These are phyloP conservation scores for Cladosporium austrohemisphaericum DNA, from an alignment of 2,329 filamentous ascomycete species.

Conservation along the genomic window DNA sequence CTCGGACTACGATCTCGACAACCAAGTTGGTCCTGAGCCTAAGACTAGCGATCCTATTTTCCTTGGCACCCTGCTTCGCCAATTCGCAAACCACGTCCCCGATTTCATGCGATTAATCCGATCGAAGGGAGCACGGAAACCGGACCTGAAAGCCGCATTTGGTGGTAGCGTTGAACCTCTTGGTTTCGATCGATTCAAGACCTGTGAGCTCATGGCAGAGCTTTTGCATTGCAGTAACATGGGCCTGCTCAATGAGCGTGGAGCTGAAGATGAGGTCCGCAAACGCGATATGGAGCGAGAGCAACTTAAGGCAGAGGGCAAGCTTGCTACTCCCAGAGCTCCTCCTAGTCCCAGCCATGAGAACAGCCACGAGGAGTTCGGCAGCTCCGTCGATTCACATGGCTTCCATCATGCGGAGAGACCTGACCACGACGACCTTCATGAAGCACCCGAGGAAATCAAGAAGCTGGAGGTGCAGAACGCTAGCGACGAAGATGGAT, in stretches of 20 bases:
- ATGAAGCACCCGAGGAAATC: constrained; percentile 59
- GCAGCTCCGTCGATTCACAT: constrained; percentile 50
- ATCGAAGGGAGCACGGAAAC: constrained; percentile 68
- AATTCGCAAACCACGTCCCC: constrained; percentile 87
- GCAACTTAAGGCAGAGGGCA: constrained; percentile 71
- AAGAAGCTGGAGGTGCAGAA: constrained; percentile 75
- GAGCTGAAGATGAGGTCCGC: constrained; percentile 81
- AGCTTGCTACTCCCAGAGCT: constrained; percentile 56
- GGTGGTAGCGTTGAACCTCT: constrained; percentile 87
- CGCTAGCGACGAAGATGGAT: constrained; percentile 81
- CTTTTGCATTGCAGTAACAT: constrained; percentile 97
- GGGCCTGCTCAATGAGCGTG: constrained; percentile 87
- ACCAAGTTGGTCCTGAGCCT: constrained; percentile 73
- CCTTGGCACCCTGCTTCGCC: constrained; percentile 78
- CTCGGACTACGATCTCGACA: constrained; percentile 95
- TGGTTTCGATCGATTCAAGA: constrained; percentile 97
- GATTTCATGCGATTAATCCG: constrained; percentile 91
- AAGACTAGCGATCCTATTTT: constrained; percentile 94
- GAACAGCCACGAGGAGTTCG: constrained; percentile 42
- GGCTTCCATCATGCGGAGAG: constrained; percentile 50
- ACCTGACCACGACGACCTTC: constrained; percentile 39
- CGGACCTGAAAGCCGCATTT: constrained; percentile 80
- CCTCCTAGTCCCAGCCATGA: constrained; percentile 56
- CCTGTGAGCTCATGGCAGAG: constrained; percentile 97
- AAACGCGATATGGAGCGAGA: constrained; percentile 78